Evolutionary conservation across 768 basidiomycete species (phyloP), one percentile per base, ranked within the genome.

Genomic region (Pisolithus marmoratus): DNA sequence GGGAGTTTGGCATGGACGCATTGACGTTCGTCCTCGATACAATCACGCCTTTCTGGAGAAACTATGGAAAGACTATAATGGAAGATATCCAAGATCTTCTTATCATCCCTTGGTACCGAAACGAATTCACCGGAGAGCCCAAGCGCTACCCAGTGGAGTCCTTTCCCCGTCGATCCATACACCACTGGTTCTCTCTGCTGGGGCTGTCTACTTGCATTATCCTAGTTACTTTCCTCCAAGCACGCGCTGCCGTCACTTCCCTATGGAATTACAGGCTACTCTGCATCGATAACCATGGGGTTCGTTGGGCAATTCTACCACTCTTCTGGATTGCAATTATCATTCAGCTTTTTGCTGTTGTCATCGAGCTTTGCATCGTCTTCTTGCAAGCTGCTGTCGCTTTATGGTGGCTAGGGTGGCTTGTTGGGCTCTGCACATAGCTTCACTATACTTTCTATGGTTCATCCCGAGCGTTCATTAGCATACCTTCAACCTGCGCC

Each of bases 1-100:
- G 87, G 87, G 87, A 89, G 55, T 71, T 90, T 50, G 88, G 83
- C 17, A 83, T 89, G 78, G 85, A 88, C 52, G 83, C 82, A 0
- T 71, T 90, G 50, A 89, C 88, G 0, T 76, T 90, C 51, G 67
- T 90, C 46, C 73, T 90, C 41, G 87, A 89, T 59, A 83, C 81
- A 2, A 82, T 90, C 14, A 81, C 87, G 1, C 88, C 88, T 0
- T 80, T 90, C 61, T 90, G 88, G 88, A 74, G 87, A 55, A 86
- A 77, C 31, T 88, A 90, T 54, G 88, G 88, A 48, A 88, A 85
- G 60, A 79, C 80, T n/a, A 88, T 90, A 48, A 85, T 86, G 29
- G 80, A 87, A 61, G 88, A 90, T 59, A 76, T 87, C 41, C 82
- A 83, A 44, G 86, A 88, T 55, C 90, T 90, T 62, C 79, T 90